Conservation (phyloP, 495 filamentous ascomycete species). For the Talaromyces trachyspermus region DNA sequence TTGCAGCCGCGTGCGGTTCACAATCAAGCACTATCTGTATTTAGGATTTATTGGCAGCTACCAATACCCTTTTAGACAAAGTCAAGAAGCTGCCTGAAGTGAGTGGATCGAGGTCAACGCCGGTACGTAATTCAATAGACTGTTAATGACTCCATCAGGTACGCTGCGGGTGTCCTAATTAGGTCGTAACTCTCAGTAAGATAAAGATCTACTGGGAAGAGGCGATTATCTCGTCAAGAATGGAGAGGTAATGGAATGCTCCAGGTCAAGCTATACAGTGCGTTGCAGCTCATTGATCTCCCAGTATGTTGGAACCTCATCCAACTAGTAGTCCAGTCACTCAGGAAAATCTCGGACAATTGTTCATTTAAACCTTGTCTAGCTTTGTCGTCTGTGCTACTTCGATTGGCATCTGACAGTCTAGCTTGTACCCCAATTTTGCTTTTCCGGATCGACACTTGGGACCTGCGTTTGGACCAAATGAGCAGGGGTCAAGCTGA, state of each 20-base stretch:
- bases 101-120: conserved; percentile 8
- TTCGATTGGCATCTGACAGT: conserved; percentile 1
- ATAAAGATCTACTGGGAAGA: conserved; percentile 1
- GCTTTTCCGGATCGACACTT: conserved; percentile 3
- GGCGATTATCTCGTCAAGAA: conserved; percentile 6
- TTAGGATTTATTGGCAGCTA: neutral
- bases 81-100: neutral
- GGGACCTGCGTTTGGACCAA: conserved; percentile 9
- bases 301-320: conserved; percentile 4
- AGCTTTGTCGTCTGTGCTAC: neutral
- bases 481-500: conserved; percentile 7
- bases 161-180: conserved; percentile 7
- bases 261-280: neutral
- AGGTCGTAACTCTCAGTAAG: neutral
- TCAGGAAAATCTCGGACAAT: conserved; percentile 4
- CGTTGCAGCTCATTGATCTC: conserved; percentile 4
- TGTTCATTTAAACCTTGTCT: neutral
- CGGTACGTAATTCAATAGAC: conserved; percentile 7
- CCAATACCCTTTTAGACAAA: neutral
- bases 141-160: conserved; percentile 4
- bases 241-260: conserved; percentile 10
- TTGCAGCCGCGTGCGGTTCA: conserved; percentile 6
- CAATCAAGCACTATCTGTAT: conserved; percentile 6
- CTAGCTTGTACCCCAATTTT: neutral
- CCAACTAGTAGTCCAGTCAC: neutral